Percentiles rank a stretch among this genome's conserved stretches.
Evolutionary conservation across 345 rosid genomes (phyloP).

Genomic region (Diplotaxis tenuifolia): DNA sequence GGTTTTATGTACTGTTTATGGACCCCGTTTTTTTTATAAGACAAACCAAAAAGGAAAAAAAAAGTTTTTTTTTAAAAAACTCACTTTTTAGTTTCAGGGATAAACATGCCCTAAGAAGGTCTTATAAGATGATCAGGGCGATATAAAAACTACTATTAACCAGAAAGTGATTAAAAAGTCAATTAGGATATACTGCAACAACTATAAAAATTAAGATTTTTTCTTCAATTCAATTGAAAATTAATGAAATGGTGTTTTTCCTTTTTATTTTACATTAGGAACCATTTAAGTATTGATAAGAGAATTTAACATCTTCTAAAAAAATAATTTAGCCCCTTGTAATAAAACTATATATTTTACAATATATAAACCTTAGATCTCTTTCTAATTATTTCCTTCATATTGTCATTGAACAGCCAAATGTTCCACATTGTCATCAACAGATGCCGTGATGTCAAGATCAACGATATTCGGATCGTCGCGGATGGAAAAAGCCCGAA

Average conservation of each 20-base stretch:
- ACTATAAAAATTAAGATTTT: background rate
- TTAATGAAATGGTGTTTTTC: background rate
- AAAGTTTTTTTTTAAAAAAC: too few species aligned
- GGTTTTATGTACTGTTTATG: too few species aligned
- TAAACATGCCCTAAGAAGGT: background rate
- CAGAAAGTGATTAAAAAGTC: background rate
- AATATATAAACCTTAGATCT: background rate
- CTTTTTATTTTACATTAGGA: background rate
- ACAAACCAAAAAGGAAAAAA: too few species aligned
- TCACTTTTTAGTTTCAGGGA: too few species aligned
- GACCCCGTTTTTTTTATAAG: too few species aligned
- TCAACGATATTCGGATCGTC: background rate
- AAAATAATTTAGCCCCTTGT: background rate
- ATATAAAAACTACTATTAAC: background rate
- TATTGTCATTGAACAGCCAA: slow-evolving; percentile 3
- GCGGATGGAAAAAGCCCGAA: background rate
- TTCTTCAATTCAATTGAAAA: background rate
- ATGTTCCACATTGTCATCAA: slow-evolving; percentile 1
- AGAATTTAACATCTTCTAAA: background rate
- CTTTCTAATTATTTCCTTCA: background rate
- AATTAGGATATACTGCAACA: background rate
- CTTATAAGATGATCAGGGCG: background rate
- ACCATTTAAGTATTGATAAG: background rate
- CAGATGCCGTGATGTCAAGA: background rate
- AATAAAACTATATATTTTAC: background rate